phyloP scores from a whole-genome alignment of 2,329 filamentous ascomycete species.

The Pseudocercospora crystallina region DNA sequence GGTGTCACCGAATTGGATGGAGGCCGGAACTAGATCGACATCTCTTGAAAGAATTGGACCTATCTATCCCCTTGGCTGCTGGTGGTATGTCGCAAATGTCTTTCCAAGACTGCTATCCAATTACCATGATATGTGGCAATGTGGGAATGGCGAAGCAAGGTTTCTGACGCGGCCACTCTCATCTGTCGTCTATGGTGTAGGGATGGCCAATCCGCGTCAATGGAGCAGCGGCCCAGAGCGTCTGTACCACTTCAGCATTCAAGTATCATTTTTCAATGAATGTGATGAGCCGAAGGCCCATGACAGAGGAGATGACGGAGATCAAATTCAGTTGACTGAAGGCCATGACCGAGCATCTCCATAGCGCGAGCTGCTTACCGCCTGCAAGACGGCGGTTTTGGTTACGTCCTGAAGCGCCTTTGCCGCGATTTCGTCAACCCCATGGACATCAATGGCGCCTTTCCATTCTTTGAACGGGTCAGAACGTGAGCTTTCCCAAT shows the following conservation, averaged over 20 bases:
- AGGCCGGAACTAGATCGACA: conserved; percentile 6
- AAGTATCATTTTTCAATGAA: conserved; percentile 2
- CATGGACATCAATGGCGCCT: conserved; percentile 11
- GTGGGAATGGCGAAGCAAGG: conserved; percentile 9
- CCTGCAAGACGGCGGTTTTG: conserved; percentile 23
- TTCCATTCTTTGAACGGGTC: conserved; percentile 11
- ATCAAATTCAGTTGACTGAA: conserved; percentile 6
- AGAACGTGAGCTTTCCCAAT: conserved; percentile 21
- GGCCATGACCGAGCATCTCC: conserved; percentile 29
- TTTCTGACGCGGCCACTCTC: too few species aligned
- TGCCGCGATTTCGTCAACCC: conserved; percentile 20
- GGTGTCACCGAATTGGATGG: conserved; percentile 22
- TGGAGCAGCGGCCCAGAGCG: too few species aligned
- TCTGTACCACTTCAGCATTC: too few species aligned
- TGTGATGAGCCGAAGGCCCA: conserved; percentile 16
- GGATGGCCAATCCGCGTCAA: too few species aligned
- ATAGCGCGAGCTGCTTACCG: conserved; percentile 16
- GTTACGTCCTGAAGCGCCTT: conserved; percentile 24
- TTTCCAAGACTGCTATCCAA: conserved; percentile 1
- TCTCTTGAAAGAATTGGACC: not conserved
- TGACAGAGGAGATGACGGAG: conserved; percentile 18
- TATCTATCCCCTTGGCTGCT: too few species aligned
- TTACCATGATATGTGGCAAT: conserved; percentile 8
- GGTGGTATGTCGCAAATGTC: too few species aligned
- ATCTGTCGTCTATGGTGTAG: too few species aligned